Base-by-base conservation (phyloP, 176 grass and related monocot genomes). In the Poa pratensis region DNA sequence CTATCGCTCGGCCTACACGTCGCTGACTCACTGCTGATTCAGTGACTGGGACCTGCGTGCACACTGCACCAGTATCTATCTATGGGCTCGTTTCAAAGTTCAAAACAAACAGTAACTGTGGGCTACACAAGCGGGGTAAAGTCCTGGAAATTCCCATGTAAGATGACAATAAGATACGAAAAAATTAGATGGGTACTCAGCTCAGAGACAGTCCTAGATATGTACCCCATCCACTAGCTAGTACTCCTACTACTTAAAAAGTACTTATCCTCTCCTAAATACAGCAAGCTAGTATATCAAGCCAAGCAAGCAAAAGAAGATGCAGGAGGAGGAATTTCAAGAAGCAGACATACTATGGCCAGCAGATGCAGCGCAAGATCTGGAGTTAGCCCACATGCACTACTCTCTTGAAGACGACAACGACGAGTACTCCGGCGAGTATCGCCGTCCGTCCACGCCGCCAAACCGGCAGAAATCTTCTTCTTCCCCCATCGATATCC, bases 321-420 rank as follows among this genome's bases (percentile, higher is more conserved):
- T 9, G 45, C 52, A 77, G 12, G 77, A 77, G 22, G 70, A 84
- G 18, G 83, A 82, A n/a, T 86, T 90, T 20, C 79, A 82, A n/a
- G 83, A 86, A 82, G 83, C 83, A 37, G 88, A 90, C 2, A 80
- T 90, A 75, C 66, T 87, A 15, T 87, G 84, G 84, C 89, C 89
- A 6, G 75, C 89, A 9, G 75, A 87, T 10, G 80, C 75, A 22
- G 48, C 80, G 65, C 32, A 79, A 37, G 35, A 66, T 20, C 24
- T 12, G 15, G 54, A 82, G 43, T 7, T 43, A 16, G 9, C 72
- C 35, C 54, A 24, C 30, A 17, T 53, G 54, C 46, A 16, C 46
- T 57, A 34, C 54, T 64, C 24, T 35, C 45, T 45, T 14, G 14
- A 23, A 45, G 45, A 49, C 50, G n/a, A 28, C 24, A 0, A 8